Conservation (phyloP, 331 rosid genomes). For the Arachis monticola region DNA sequence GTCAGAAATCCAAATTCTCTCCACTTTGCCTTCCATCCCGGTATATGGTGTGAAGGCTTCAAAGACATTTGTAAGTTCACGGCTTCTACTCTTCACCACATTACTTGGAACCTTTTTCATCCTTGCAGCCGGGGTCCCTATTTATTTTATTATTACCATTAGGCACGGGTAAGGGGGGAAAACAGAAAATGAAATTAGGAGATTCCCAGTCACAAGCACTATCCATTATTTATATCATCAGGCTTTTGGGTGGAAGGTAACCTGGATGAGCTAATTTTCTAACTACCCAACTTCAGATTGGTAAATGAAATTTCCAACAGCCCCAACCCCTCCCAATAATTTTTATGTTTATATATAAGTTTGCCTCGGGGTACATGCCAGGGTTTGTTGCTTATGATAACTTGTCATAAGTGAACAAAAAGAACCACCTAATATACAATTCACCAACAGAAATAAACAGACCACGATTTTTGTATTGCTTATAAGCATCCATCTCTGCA, state of each 20-base stretch:
- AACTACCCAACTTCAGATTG: slow-evolving; percentile 2
- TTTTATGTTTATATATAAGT: neutral
- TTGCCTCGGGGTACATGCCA: neutral
- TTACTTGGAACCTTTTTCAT: slow-evolving; percentile 94
- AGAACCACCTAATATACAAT: neutral
- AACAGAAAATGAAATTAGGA: slow-evolving; percentile 14
- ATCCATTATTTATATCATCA: slow-evolving; percentile 3
- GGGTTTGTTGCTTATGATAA: neutral
- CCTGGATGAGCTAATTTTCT: slow-evolving; percentile 15
- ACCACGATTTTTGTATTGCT: neutral
- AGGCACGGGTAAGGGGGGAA: neutral
- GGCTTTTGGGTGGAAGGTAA: neutral
- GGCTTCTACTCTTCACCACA: slow-evolving; percentile 91
- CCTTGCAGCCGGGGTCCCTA: slow-evolving; percentile 98
- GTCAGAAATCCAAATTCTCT: slow-evolving; percentile 96
- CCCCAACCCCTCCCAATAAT: neutral
- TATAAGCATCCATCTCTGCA: neutral
- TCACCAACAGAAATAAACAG: slow-evolving; percentile 5
- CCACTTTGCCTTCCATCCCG: slow-evolving; percentile 90
- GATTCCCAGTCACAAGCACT: slow-evolving; percentile 19
- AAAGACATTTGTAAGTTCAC: slow-evolving; percentile 85
- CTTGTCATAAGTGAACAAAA: neutral
- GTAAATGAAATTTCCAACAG: slow-evolving; percentile 13
- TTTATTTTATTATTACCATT: slow-evolving; percentile 32
- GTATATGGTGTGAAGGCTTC: slow-evolving; percentile 87